Evolutionary conservation across 2,329 filamentous ascomycete genomes (phyloP).

Genomic region (Fusarium odoratissimum): DNA sequence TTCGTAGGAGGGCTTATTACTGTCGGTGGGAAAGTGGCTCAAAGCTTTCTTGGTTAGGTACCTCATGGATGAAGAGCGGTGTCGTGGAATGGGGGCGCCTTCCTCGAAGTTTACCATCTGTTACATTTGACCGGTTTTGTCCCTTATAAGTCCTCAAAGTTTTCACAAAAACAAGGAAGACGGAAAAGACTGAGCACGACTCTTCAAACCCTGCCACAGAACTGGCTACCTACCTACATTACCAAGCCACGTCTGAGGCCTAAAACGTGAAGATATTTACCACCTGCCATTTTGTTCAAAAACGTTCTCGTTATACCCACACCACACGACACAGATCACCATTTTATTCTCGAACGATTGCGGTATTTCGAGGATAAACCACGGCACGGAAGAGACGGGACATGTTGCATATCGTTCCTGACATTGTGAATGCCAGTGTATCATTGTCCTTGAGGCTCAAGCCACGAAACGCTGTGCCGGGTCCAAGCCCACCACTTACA

Average conservation of each 20-base stretch:
- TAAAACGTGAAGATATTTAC: slow-evolving; percentile 12
- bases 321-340: background rate
- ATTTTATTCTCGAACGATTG: slow-evolving; percentile 19
- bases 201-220: background rate
- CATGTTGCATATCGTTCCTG: background rate
- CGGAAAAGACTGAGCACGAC: background rate
- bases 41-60: background rate
- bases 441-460: slow-evolving; percentile 18
- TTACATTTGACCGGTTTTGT: background rate
- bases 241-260: slow-evolving; percentile 18
- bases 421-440: background rate
- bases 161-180: slow-evolving; percentile 10
- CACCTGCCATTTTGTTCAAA: slow-evolving; percentile 4
- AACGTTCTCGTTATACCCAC: background rate
- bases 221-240: background rate
- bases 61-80: slow-evolving; percentile 18
- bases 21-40: background rate
- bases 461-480: slow-evolving; percentile 21
- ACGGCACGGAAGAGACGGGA: slow-evolving; percentile 1
- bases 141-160: background rate
- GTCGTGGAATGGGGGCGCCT: slow-evolving; percentile 18
- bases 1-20: background rate
- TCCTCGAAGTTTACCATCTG: background rate
- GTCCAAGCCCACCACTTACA: slow-evolving; percentile 28
- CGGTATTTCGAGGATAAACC: slow-evolving; percentile 14